These are phyloP conservation scores for Echinosophora koreensis DNA, from an alignment of 306 rosid species.

Conservation along the genomic window DNA sequence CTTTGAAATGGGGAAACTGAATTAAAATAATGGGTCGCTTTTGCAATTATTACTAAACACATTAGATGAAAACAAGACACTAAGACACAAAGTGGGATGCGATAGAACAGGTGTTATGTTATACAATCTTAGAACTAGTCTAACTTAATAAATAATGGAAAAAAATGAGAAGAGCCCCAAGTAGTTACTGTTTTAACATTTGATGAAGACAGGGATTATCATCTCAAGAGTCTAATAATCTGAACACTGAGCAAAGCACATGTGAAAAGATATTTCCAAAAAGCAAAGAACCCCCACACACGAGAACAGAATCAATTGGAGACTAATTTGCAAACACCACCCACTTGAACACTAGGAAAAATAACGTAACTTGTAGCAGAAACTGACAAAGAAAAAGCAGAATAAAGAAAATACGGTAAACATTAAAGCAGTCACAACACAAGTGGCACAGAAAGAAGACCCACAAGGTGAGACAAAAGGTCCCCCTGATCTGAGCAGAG, in stretches of 20 bases:
- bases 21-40: no score
- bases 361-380: slow-evolving; percentile 23
- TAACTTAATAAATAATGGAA: neutral
- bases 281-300: neutral
- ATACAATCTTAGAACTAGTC: neutral
- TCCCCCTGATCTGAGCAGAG: slow-evolving; percentile 20
- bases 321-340: neutral
- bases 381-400: slow-evolving; percentile 41
- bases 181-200: neutral
- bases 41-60: no score
- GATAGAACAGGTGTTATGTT: neutral
- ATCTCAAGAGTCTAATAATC: neutral
- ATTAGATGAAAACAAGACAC: no score
- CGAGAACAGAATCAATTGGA: neutral
- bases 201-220: neutral
- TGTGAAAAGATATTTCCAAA: slow-evolving; percentile 6
- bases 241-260: slow-evolving; percentile 10
- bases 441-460: slow-evolving; percentile 45
- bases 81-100: neutral
- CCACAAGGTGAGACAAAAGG: slow-evolving; percentile 42
- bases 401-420: slow-evolving; percentile 23
- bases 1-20: no score
- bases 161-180: neutral
- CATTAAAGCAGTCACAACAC: slow-evolving; percentile 10
- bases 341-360: neutral